Percentiles rank a stretch among this genome's conserved stretches.
phyloP scores from a whole-genome alignment of 352 stramenopile genomes.

The Pythium oligandrum region DNA sequence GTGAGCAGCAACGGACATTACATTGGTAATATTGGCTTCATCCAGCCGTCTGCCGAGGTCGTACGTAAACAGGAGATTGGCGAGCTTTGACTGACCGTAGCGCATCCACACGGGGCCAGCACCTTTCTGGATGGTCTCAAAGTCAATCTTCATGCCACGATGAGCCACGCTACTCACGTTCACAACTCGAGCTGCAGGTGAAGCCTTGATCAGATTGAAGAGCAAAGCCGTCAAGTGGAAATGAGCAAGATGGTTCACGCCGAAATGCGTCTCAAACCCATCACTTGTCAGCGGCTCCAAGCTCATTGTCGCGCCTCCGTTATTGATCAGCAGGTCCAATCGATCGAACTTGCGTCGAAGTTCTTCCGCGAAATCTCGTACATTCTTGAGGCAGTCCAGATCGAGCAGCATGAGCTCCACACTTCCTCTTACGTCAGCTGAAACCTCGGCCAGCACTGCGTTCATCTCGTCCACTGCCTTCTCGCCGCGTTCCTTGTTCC shows the following conservation, averaged over 20 bases:
- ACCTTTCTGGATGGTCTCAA: conserved; percentile 9
- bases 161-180: conserved; percentile 42
- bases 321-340: conserved; percentile 37
- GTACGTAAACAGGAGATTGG: conserved; percentile 43
- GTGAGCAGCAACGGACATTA: conserved; percentile 24
- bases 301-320: conserved; percentile 59
- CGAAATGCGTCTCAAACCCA: conserved; percentile 92
- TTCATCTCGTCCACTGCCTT: conserved; percentile 25
- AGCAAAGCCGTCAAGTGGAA: conserved; percentile 86
- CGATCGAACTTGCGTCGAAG: conserved; percentile 22
- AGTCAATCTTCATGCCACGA: conserved; percentile 12
- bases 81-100: conserved; percentile 42
- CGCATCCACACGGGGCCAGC: conserved; percentile 32
- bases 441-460: background rate
- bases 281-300: too few relatives aligned
- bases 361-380: conserved; percentile 26
- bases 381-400: conserved; percentile 21
- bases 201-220: conserved; percentile 64
- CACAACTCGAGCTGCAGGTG: background rate
- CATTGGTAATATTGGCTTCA: conserved; percentile 13
- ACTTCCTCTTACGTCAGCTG: conserved; percentile 6
- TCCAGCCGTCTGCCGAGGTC: conserved; percentile 36
- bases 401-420: conserved; percentile 41
- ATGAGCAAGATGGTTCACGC: conserved; percentile 93
- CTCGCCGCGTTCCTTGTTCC: conserved; percentile 1